Evolutionary conservation across 202 grass and related monocot genomes (phyloP).

Genomic region (Saccharum hybrid): DNA sequence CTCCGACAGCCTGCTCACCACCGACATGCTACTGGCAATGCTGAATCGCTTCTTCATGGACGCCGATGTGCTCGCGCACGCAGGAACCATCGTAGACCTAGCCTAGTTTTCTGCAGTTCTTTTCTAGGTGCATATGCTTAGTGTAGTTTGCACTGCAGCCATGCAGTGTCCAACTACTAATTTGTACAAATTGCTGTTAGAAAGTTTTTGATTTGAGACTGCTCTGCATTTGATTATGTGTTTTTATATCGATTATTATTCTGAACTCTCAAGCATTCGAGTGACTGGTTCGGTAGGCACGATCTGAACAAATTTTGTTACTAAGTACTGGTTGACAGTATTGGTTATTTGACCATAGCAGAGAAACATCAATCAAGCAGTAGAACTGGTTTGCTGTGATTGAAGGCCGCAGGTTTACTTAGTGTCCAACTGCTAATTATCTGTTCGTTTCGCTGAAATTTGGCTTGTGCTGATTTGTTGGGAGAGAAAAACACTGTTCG

Average conservation of each 20-base stretch:
- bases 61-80: background rate
- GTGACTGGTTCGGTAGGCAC: background rate
- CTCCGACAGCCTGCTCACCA: conserved; percentile 65
- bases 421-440: no score
- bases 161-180: background rate
- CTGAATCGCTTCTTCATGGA: background rate
- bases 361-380: background rate
- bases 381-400: no score
- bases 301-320: background rate
- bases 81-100: conserved; percentile 42
- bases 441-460: no score
- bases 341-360: background rate
- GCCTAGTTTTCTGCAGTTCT: background rate
- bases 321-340: background rate
- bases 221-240: background rate
- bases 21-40: conserved; percentile 36
- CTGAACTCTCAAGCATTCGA: conserved; percentile 5
- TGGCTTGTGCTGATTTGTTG: no score
- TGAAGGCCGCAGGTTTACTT: no score
- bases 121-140: background rate
- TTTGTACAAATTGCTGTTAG: conserved; percentile 3
- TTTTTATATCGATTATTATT: background rate
- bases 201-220: background rate
- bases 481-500: no score
- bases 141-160: background rate